Percentiles rank a stretch among this genome's conserved stretches.
phyloP scores from a whole-genome alignment of 805 yeast species.

The Myxozyma monticola region DNA sequence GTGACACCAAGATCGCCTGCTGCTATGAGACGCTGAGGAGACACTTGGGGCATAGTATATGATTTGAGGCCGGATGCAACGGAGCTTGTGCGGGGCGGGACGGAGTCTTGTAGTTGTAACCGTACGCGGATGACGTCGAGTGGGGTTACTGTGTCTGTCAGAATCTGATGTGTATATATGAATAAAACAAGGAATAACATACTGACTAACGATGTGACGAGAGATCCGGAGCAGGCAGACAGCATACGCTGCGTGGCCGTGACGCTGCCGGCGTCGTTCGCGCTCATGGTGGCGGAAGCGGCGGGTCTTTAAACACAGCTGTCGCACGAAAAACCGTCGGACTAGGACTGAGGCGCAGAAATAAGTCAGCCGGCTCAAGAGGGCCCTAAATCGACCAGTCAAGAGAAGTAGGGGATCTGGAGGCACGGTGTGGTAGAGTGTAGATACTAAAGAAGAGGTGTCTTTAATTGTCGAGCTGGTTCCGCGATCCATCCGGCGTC shows the following conservation, averaged over 20 bases:
- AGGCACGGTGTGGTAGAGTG: no score
- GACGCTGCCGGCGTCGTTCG: no score
- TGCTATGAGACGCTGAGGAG: slow-evolving; percentile 5
- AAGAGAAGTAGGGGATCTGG: no score
- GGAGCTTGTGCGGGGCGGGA: slow-evolving; percentile 65
- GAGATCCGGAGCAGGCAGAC: slow-evolving; percentile 47
- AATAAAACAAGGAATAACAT: background rate
- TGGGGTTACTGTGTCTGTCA: slow-evolving; percentile 40
- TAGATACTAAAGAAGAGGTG: no score
- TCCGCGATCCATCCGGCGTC: no score
- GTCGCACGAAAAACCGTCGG: no score
- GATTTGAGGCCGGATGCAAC: slow-evolving; percentile 46
- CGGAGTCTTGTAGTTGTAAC: slow-evolving; percentile 47
- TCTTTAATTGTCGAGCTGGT: no score
- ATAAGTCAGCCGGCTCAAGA: no score
- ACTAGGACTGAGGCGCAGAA: no score
- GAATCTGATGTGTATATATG: background rate
- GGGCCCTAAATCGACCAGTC: no score
- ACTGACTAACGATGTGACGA: slow-evolving; percentile 41
- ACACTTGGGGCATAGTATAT: slow-evolving; percentile 11
- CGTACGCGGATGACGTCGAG: slow-evolving; percentile 48
- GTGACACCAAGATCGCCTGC: slow-evolving; percentile 41
- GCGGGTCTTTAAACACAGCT: no score
- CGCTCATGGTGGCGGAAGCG: no score
- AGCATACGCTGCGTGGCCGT: slow-evolving; percentile 40